Evolutionary conservation across 768 basidiomycete species (phyloP), one percentile per base, ranked within the genome.

Genomic region (Boletus vermiculosoides): DNA sequence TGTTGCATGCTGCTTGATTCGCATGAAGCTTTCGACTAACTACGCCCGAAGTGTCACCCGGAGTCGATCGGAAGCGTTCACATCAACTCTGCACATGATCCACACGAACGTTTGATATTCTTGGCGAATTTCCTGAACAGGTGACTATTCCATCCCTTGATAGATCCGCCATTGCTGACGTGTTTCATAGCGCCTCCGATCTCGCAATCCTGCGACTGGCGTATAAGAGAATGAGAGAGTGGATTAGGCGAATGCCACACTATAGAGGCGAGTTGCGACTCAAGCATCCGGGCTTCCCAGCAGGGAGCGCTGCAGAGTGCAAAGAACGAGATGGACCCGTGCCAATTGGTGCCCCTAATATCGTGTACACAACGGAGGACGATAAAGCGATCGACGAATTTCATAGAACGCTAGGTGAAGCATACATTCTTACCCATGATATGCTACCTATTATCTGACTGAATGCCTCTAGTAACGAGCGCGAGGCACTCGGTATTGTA

Each of bases 61-160:
- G 68, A 66, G 20, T 79, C 82, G 6, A 53, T 55, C 10, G 83
- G 83, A 10, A 71, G 73, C 46, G 73, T 82, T 20, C 83, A 84
- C 62, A 80, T 83, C 52, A 66, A 54, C 31, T 74, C 76, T n/a
- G 78, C 73, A 3, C 52, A 70, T 4, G 69, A 82, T 58, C 70
- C 73, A 22, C 73, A 76, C 51, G 75, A 74, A 8, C 67, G 72
- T 16, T 70, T 74, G 12, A 64, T 70, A 44, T 84, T 84, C 60
- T 74, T 79, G 50, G 65, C 81, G 11, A 78, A 77, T 23, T 82
- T 73, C 63, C 71, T 83, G 20, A 69, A 75, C 40, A 66, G 74
- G 82, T 83, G 50, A 50, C 74, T n/a, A 28, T 66, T 36, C 9
- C 52, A 15, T 12, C 36, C 13, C 4, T 36, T 37, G 18, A 11